Base-by-base conservation (phyloP, 352 stramenopile genomes). In the Pythium aristosporum region DNA sequence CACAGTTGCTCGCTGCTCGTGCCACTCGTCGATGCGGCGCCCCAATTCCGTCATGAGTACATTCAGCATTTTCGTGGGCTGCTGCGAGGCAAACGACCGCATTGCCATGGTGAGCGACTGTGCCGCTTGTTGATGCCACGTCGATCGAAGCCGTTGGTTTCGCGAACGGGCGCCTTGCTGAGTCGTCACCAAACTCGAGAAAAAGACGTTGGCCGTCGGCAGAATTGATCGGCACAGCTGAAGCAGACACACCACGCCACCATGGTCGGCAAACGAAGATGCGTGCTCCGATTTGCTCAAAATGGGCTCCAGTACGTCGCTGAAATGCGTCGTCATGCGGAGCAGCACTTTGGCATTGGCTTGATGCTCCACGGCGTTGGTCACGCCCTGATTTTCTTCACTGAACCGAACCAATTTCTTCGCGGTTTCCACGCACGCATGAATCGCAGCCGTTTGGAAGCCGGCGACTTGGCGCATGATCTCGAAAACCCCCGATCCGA, bases 401-500 rank as follows among this genome's bases (percentile, higher is more conserved):
- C 69, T 76, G 54, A 90, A 88, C 0, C 96, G 77, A 62, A 92
- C 85, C 36, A 98, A 74, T 46, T 98, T 91, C 61, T 97, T 93
- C 43, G 98, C 77, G 0, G 92, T 89, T 69, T 92, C 71, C 0
- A 98, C 81, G 30, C 96, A 85, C 10, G 93, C 92, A 65, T 91
- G 75, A 43, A 99, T 88, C 9, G 92, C 80, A 36, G 84, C 70
- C 39, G 84, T 80, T 54, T 94, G 91, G 46, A 98, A 87, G 34
- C 73, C 85, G 36, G 91, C 84, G 44, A 98, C 89, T 72, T 99
- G 96, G 6, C 96, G 87, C 91, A 99, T 98, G 23, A 99, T 74
- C 73, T 99, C 96, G 71, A 98, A 97, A 39, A 99, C 76, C 12
- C 96, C 96, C 7, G 88, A 91, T 2, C 95, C 96, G 49, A 98